Evolutionary conservation across 805 yeast genomes (phyloP).

Genomic region (Cyberlindnera petersonii): DNA sequence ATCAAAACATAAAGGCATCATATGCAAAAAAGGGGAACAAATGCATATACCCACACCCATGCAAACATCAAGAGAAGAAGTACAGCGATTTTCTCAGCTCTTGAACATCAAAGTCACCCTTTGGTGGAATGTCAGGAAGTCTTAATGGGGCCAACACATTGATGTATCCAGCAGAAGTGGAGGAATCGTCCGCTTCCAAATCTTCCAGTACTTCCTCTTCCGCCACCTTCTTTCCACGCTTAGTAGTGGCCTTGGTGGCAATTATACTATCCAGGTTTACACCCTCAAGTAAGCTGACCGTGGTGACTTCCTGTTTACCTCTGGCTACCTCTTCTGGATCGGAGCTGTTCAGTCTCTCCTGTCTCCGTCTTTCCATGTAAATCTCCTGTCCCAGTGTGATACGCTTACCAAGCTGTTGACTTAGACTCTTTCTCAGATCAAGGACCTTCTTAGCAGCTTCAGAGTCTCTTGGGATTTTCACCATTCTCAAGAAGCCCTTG

Average conservation of each 20-base stretch:
- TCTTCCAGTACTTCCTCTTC: slow-evolving; percentile 28
- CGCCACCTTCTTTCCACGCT: slow-evolving; percentile 5
- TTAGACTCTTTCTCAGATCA: slow-evolving; percentile 45
- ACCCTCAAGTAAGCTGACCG: slow-evolving; percentile 51
- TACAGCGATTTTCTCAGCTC: slow-evolving; percentile 70
- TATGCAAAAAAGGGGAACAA: slow-evolving; percentile 1
- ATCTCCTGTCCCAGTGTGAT: slow-evolving; percentile 68
- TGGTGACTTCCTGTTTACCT: slow-evolving; percentile 61
- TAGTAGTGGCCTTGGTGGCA: slow-evolving; percentile 7
- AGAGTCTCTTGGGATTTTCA: slow-evolving; percentile 48
- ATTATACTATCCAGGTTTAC: slow-evolving; percentile 16
- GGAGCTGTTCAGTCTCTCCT: slow-evolving; percentile 46
- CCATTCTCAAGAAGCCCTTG: slow-evolving; percentile 59
- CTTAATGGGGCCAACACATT: slow-evolving; percentile 59
- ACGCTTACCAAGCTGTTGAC: slow-evolving; percentile 48
- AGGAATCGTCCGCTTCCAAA: slow-evolving; percentile 15
- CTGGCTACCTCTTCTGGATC: slow-evolving; percentile 44
- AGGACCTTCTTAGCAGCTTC: slow-evolving; percentile 48
- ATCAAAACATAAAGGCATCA: slow-evolving; percentile 1
- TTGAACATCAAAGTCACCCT: slow-evolving; percentile 80
- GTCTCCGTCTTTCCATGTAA: slow-evolving; percentile 62
- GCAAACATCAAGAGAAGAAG: slow-evolving; percentile 49
- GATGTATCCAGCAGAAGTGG: slow-evolving; percentile 15
- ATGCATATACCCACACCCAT: background rate
- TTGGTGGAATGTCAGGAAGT: slow-evolving; percentile 69